Evolutionary conservation across 2,329 filamentous ascomycete genomes (phyloP), one percentile per base, ranked within the genome.

Genomic region (Trichoderma sp.): DNA sequence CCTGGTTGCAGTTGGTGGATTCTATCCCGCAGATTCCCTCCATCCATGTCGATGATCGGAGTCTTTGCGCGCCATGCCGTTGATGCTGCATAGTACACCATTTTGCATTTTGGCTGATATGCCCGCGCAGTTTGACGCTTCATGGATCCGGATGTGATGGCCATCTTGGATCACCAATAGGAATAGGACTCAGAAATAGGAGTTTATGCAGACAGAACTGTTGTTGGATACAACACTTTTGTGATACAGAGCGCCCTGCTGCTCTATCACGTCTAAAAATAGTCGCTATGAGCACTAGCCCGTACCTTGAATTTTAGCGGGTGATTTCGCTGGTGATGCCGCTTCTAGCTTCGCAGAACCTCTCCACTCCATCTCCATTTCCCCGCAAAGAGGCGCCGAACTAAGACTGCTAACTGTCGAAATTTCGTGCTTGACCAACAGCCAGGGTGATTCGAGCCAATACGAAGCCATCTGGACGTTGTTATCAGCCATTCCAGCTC

Each of bases 321-420:
- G 55, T 37, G 51, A 34, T 46, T 32, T 56, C 18, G n/a, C 37
- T 56, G 37, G 51, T 56, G 24, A 24, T 65, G 28, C 61, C 37
- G 37, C 52, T 14, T 58, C 21, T 66, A 58, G 63, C 63, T 58
- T 54, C 39, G n/a, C 14, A 51, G n/a, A 49, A 28, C 58, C 63
- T 66, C 63, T 66, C 63, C 63, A 66, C 63, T 59, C 8, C 63
- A 26, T 66, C 54, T 26, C 63, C 63, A 58, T 55, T 66, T 66
- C 39, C 63, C 63, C 63, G 63, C 63, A 66, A 66, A 66, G 28
- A 66, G 63, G 63, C 63, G 63, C 39, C 63, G 37, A 59, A 43
- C 63, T 66, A 66, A 54, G 28, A 59, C 37, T 43, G 30, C 49
- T n/a, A 18, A 30, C 18, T 24, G 24, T 64, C 46, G 51, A 18